Conservation (phyloP, 2,329 filamentous ascomycete species). For the Teratosphaeria zuluensis region DNA sequence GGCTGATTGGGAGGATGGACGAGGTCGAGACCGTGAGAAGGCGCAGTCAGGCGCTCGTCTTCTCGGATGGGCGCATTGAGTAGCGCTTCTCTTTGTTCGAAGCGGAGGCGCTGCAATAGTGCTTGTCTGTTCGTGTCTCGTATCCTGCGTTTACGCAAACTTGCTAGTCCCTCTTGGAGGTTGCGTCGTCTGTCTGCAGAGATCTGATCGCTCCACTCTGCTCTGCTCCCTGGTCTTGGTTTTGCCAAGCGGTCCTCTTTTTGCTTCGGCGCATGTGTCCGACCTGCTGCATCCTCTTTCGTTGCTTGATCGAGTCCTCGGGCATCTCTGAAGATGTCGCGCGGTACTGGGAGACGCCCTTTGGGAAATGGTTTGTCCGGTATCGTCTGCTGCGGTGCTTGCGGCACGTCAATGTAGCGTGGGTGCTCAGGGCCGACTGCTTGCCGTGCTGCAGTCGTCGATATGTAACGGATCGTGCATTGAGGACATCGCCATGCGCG, state of each 20-base stretch:
- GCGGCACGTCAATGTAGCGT: conserved; percentile 72
- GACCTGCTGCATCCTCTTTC: conserved; percentile 36
- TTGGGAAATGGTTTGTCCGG: conserved; percentile 46
- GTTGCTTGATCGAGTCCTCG: conserved; percentile 38
- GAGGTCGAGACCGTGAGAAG: conserved; percentile 43
- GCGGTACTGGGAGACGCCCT: conserved; percentile 74
- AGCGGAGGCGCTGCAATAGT: conserved; percentile 32
- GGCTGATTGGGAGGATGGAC: conserved; percentile 33
- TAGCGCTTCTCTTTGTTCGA: conserved; percentile 40
- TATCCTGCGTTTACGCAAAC: conserved; percentile 58
- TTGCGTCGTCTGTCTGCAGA: conserved; percentile 62
- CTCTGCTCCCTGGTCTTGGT: conserved; percentile 36
- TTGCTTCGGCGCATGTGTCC: conserved; percentile 6
- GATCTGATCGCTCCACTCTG: conserved; percentile 62
- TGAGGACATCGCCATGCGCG: conserved; percentile 26
- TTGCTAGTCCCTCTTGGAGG: conserved; percentile 58
- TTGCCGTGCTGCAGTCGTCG: conserved; percentile 33
- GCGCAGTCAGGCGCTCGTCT: conserved; percentile 67
- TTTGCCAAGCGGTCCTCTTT: conserved; percentile 4
- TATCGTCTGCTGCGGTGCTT: conserved; percentile 60
- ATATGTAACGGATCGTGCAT: conserved; percentile 32
- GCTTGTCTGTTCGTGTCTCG: conserved; percentile 28
- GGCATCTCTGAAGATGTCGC: conserved; percentile 57
- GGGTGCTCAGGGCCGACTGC: conserved; percentile 75
- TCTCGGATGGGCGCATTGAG: conserved; percentile 58